phyloP scores from a whole-genome alignment of 306 rosid genomes.

The Sicyos edulis region DNA sequence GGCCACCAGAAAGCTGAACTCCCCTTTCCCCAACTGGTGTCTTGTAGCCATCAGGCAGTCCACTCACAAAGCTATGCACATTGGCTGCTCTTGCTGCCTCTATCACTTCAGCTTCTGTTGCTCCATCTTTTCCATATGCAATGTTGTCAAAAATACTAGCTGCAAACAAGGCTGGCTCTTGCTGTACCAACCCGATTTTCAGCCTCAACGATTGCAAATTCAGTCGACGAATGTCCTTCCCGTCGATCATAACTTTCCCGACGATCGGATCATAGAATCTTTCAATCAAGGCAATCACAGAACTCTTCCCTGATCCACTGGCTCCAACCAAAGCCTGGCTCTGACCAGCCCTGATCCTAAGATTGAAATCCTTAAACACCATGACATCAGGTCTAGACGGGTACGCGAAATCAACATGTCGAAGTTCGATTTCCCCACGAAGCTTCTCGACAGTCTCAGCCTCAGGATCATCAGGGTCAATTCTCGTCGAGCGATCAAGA shows the following conservation, averaged over 20 bases:
- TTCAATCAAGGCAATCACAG: constrained; percentile 79
- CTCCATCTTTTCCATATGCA: constrained; percentile 88
- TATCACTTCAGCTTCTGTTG: constrained; percentile 70
- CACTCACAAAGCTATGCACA: constrained; percentile 72
- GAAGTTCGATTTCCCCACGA: constrained; percentile 88
- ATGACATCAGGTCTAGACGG: constrained; percentile 84
- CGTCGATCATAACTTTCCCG: constrained; percentile 93
- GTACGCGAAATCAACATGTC: constrained; percentile 89
- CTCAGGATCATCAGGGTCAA: constrained; percentile 87
- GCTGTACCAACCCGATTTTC: constrained; percentile 86
- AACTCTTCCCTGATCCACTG: constrained; percentile 95
- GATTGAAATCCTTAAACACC: constrained; percentile 77
- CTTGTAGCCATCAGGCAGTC: constrained; percentile 86
- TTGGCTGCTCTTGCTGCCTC: constrained; percentile 92
- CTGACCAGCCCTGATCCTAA: constrained; percentile 81
- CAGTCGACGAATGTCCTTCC: constrained; percentile 71
- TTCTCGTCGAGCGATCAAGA: constrained; percentile 69
- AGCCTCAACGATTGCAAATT: constrained; percentile 76
- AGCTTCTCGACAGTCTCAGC: constrained; percentile 62
- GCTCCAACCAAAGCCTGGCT: constrained; percentile 98
- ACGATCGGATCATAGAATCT: constrained; percentile 81
- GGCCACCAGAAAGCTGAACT: constrained; percentile 95
- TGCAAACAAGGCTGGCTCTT: constrained; percentile 90
- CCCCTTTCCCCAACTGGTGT: constrained; percentile 96
- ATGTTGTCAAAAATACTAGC: constrained; percentile 83